Percentiles rank a stretch among this genome's conserved stretches.
Conservation (phyloP, 306 rosid genomes). For the Cicer pinnatifidum region DNA sequence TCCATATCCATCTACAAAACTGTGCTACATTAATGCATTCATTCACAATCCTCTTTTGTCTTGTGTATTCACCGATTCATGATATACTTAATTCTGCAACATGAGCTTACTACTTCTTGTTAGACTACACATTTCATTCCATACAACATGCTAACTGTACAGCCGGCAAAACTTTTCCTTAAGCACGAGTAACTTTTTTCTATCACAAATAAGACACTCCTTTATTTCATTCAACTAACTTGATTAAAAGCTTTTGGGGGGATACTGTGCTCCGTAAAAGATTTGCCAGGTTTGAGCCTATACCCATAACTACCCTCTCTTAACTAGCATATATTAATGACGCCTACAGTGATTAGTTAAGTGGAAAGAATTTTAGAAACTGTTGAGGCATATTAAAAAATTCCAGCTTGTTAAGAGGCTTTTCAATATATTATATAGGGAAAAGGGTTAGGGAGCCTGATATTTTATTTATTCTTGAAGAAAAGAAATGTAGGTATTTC, state of each 20-base stretch:
- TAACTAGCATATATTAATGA: not conserved
- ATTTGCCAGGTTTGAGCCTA: constrained; percentile 24
- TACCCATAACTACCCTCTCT: constrained; percentile 3
- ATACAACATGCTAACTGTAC: not conserved
- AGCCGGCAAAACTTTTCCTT: not conserved
- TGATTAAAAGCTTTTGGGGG: not conserved
- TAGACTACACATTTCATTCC: not conserved
- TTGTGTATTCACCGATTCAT: not conserved
- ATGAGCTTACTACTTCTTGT: not conserved
- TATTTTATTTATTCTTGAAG: constrained; percentile 32
- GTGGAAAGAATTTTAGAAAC: constrained; percentile 22
- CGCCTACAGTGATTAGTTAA: constrained; percentile 6
- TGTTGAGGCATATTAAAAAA: constrained; percentile 9
- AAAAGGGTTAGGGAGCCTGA: constrained; percentile 12
- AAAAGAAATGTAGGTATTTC: constrained; percentile 31
- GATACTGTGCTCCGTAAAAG: not conserved
- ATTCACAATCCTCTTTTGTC: not conserved
- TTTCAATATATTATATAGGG: not conserved
- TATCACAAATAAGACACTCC: not conserved
- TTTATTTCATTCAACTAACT: not conserved
- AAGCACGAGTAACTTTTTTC: not conserved
- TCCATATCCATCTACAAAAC: not conserved
- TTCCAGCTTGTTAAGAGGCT: not conserved
- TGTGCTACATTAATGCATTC: not conserved
- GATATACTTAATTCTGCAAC: not conserved